These are phyloP conservation scores for Scheffersomyces ergatensis DNA, from an alignment of 805 yeast species.

Conservation along the genomic window DNA sequence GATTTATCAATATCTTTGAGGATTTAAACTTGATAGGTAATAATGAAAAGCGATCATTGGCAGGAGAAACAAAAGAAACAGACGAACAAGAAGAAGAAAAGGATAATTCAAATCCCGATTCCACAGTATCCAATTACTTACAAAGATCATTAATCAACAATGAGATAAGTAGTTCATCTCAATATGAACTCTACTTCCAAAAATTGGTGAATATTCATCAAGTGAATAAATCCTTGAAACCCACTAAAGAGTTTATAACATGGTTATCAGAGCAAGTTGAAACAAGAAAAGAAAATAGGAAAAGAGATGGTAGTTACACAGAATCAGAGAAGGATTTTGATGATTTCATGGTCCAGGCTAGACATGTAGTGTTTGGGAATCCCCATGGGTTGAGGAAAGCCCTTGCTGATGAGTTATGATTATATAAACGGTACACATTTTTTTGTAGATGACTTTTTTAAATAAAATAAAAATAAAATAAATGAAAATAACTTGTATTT, in stretches of 20 bases:
- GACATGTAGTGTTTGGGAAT: slow-evolving; percentile 78
- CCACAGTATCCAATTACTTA: slow-evolving; percentile 31
- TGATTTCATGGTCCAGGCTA: slow-evolving; percentile 30
- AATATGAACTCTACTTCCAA: slow-evolving; percentile 40
- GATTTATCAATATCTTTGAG: slow-evolving; percentile 46
- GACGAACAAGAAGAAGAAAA: too few species aligned
- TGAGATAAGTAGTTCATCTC: slow-evolving; percentile 17
- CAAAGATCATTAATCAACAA: slow-evolving; percentile 29
- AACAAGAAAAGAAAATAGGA: slow-evolving; percentile 15
- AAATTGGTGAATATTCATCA: slow-evolving; percentile 33
- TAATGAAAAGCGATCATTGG: slow-evolving; percentile 13
- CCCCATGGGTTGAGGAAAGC: slow-evolving; percentile 68
- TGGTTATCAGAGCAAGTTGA: slow-evolving; percentile 58
- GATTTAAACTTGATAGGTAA: slow-evolving; percentile 31
- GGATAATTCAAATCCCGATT: slow-evolving; percentile 15
- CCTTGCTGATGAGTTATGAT: slow-evolving; percentile 37
- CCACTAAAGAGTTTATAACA: slow-evolving; percentile 46
- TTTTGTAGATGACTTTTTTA: neutral
- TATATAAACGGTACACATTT: neutral
- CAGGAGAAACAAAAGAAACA: slow-evolving; percentile 8
- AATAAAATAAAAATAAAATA: too few species aligned
- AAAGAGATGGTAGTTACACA: slow-evolving; percentile 30
- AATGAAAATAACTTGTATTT: too few species aligned
- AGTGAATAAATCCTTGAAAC: slow-evolving; percentile 20
- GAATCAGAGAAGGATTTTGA: slow-evolving; percentile 36